Evolutionary conservation across 2,329 filamentous ascomycete species (phyloP), one percentile per base, ranked within the genome.

Genomic region (Aspergillus sp.): DNA sequence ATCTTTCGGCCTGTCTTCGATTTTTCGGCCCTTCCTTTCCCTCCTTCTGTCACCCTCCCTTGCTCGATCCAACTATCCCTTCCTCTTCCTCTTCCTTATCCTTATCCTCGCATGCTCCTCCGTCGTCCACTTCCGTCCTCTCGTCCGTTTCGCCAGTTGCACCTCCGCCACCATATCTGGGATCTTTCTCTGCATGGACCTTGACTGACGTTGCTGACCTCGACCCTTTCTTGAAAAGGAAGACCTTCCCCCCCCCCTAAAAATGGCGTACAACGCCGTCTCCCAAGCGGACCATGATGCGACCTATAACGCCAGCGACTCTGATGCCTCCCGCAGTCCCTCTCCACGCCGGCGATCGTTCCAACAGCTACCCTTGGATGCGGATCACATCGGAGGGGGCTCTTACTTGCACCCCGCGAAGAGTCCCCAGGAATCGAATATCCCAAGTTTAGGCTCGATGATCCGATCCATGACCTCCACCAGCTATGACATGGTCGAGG

Each of bases 401-500:
- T 56, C 39, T 42, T 67, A 67, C 51, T 60, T 75, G 57, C 68
- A 73, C 51, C 54, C 63, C 10, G 72, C 74, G n/a, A 69, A 62
- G 55, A 65, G 66, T 16, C 54, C 58, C 18, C 69, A 73, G 5
- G 66, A 69, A 45, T 63, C 64, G 49, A 63, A 59, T 49, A 59
- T 72, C 50, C 57, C 62, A 26, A 57, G 60, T 32, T 59, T 77
- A 22, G 66, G 71, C 45, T 73, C 72, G 24, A 70, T 77, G 59
- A 72, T 78, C 61, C 72, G 71, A 54, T 76, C 76, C 32, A 69
- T 77, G 64, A 73, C 68, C 53, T 66, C 71, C 26, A 67, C 71
- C 24, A 77, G 71, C 63, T 81, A 81, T 67, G 77, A 80, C 55
- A 71, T 81, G 59, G 71, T 81, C 29, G 79, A 81, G 61, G 77